These are phyloP conservation scores for Vachellia collinsii DNA, from an alignment of 306 rosid genomes.

Conservation along the genomic window DNA sequence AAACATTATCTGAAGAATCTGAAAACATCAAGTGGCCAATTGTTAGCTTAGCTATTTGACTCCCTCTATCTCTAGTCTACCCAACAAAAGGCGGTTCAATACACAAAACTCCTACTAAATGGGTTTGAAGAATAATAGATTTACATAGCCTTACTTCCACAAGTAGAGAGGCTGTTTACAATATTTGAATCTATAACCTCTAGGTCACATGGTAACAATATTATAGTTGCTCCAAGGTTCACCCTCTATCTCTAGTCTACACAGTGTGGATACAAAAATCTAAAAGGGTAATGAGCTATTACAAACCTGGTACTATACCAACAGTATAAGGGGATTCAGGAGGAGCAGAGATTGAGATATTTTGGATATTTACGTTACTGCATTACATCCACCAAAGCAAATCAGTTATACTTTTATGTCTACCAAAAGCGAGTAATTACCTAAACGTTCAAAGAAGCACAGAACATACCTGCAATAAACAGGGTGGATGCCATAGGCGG, in stretches of 20 bases:
- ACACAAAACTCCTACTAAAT: too few species aligned
- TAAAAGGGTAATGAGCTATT: slow-evolving; percentile 9
- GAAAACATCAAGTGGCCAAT: slow-evolving; percentile 45
- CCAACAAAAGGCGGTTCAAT: too few species aligned
- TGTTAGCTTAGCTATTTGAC: slow-evolving; percentile 27
- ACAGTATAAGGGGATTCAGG: slow-evolving; percentile 78
- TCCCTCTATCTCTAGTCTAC: background rate
- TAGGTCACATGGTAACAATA: too few species aligned
- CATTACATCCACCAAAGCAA: slow-evolving; percentile 40
- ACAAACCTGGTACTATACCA: slow-evolving; percentile 94
- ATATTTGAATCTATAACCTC: too few species aligned
- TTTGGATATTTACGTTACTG: slow-evolving; percentile 85
- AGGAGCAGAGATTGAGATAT: slow-evolving; percentile 77
- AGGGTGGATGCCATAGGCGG: slow-evolving; percentile 88
- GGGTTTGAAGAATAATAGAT: too few species aligned
- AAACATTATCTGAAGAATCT: slow-evolving; percentile 91
- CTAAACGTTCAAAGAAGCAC: slow-evolving; percentile 27
- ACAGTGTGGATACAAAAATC: background rate
- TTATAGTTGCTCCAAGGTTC: too few species aligned
- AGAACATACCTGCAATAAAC: slow-evolving; percentile 88
- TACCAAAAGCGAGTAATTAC: background rate
- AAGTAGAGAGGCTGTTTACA: too few species aligned
- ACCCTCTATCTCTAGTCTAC: background rate
- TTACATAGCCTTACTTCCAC: too few species aligned
- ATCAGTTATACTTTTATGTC: slow-evolving; percentile 14